A percentile compares a stretch with the other conserved stretches of the same genome.
These are phyloP conservation scores for Cucurbita pepo DNA, from an alignment of 306 rosid species.

Conservation along the genomic window DNA sequence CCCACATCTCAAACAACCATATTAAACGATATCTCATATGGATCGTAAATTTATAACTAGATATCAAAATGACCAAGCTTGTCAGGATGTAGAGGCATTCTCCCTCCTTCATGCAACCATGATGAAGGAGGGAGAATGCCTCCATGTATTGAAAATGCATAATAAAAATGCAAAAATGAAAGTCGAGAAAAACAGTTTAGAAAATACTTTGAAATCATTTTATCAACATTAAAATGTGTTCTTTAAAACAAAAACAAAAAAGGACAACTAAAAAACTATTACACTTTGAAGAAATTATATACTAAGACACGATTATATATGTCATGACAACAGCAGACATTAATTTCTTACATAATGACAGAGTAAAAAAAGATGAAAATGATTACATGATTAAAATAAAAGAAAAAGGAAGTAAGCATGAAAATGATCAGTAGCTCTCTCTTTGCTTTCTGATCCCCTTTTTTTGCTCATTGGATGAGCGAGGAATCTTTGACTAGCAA, in stretches of 20 bases:
- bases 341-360: background rate
- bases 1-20: too few species aligned
- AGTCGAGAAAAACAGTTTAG: background rate
- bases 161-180: background rate
- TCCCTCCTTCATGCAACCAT: background rate
- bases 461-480: background rate
- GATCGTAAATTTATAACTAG: too few species aligned
- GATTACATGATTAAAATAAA: background rate
- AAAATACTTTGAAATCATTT: background rate
- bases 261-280: background rate
- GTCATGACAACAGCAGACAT: background rate
- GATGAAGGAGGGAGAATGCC: background rate
- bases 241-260: background rate
- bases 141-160: background rate
- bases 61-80: background rate
- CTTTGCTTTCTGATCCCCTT: background rate
- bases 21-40: too few species aligned
- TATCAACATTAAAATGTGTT: background rate
- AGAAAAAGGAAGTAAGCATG: background rate
- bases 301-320: background rate
- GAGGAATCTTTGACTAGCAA: slow-evolving; percentile 6
- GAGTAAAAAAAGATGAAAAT: background rate
- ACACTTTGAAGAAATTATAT: background rate
- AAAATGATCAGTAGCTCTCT: slow-evolving; percentile 1
- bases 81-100: slow-evolving; percentile 2